A percentile compares a stretch with the other conserved stretches of the same genome.
These are phyloP conservation scores for Paecilomyces sp. DNA, from an alignment of 2,329 filamentous ascomycete genomes.

Conservation along the genomic window DNA sequence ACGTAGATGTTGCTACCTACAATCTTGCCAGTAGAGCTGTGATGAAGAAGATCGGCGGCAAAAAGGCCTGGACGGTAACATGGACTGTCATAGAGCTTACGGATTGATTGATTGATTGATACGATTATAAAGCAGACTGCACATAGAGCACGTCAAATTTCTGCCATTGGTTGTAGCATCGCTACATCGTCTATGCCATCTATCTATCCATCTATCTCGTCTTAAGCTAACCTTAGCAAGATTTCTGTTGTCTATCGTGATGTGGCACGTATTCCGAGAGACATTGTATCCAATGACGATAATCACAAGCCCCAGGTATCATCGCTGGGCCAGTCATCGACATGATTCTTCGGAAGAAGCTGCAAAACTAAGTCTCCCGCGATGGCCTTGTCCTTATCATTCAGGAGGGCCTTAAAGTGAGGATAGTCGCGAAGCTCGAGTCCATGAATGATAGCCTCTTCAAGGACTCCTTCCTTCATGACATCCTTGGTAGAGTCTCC, in stretches of 20 bases:
- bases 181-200: too few species aligned
- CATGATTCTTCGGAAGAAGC: neutral
- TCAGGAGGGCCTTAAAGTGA: neutral
- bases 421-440: neutral
- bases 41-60: slow-evolving; percentile 39
- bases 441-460: neutral
- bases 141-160: neutral
- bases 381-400: neutral
- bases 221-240: neutral
- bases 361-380: neutral
- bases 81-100: slow-evolving; percentile 32
- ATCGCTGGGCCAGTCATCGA: too few species aligned
- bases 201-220: neutral
- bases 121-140: neutral
- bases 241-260: too few species aligned
- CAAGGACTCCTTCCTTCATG: neutral
- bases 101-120: neutral
- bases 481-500: neutral
- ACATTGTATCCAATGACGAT: too few species aligned
- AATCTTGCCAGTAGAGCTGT: slow-evolving; percentile 33
- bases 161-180: neutral
- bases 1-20: slow-evolving; percentile 28
- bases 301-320: too few species aligned
- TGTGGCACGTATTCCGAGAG: too few species aligned
- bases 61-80: slow-evolving; percentile 23